Base-by-base conservation (phyloP, 768 basidiomycete genomes). In the Cystobasidiopsis lactophilus region DNA sequence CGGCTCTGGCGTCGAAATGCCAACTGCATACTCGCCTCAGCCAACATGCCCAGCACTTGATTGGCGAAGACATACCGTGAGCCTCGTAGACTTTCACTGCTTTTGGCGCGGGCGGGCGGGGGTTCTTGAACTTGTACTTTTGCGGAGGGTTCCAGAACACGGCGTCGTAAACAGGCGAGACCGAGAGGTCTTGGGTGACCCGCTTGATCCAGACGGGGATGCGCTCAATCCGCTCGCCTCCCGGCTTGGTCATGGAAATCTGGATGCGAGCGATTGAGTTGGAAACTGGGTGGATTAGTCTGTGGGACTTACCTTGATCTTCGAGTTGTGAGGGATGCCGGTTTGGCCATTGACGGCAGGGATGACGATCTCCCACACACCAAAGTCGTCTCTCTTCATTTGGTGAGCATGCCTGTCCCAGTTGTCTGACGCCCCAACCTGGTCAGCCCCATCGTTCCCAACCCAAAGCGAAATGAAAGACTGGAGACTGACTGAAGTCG, bases 121-220 rank as follows among this genome's bases (percentile, higher is more conserved):
- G 54, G 64, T 95, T 72, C 65, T 85, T 91, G 71, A 91, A 91
- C 27, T 71, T 70, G 70, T 95, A 93, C 26, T 70, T 69, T 69
- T 95, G 88, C 19, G 85, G 79, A 1, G 93, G 93, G 66, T 96
- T 95, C 93, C 93, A 98, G 69, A 98, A 93, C n/a, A 85, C 78
- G 19, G 85, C 84, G 56, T 98, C 93, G 66, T 91, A 98, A 5
- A 83, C 74, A 14, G 86, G 83, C 18, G 93, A 96, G 40, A 85
- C 76, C 45, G 69, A 65, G 53, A 96, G 70, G 65, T 98, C 86
- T 66, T 98, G 93, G 3, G 91, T 95, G 56, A 96, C 91, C 56
- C 91, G 83, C 52, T 60, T 78, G 62, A 85, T 88, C 93, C 91
- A 98, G 3, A 82, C 78, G 3, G 93, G 91, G 38, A 96, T 65